These are phyloP conservation scores for Beauveria brongniartii DNA, from an alignment of 2,329 filamentous ascomycete genomes.

Conservation along the genomic window DNA sequence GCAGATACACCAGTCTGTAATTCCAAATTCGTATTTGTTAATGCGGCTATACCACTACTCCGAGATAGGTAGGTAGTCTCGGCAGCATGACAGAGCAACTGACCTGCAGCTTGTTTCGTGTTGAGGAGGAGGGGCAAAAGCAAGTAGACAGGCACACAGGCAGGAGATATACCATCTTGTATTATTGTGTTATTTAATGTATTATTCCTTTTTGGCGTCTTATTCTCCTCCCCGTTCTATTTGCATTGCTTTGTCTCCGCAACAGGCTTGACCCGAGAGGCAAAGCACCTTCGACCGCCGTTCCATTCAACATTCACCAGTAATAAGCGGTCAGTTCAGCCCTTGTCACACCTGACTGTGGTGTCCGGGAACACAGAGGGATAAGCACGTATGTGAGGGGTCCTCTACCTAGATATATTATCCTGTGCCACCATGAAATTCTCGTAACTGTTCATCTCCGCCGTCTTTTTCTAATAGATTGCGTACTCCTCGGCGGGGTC, in stretches of 20 bases:
- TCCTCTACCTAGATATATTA: not conserved
- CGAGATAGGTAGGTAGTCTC: not conserved
- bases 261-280: not conserved
- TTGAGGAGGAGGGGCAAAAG: not conserved
- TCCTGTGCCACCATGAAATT: not conserved
- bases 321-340: not conserved
- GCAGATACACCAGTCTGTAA: not conserved
- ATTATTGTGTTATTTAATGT: not conserved
- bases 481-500: not conserved
- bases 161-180: not conserved
- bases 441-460: not conserved
- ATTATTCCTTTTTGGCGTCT: not conserved
- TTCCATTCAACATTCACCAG: too few relatives aligned
- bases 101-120: conserved; percentile 5
- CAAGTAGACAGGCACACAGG: not conserved
- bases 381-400: too few relatives aligned
- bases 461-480: not conserved
- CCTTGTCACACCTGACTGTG: not conserved
- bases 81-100: not conserved
- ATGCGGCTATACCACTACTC: not conserved
- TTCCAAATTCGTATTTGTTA: not conserved
- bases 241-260: not conserved
- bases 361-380: too few relatives aligned
- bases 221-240: not conserved
- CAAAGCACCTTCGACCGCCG: not conserved